Evolutionary conservation across 306 rosid genomes (phyloP).

Genomic region (Myrica gale): DNA sequence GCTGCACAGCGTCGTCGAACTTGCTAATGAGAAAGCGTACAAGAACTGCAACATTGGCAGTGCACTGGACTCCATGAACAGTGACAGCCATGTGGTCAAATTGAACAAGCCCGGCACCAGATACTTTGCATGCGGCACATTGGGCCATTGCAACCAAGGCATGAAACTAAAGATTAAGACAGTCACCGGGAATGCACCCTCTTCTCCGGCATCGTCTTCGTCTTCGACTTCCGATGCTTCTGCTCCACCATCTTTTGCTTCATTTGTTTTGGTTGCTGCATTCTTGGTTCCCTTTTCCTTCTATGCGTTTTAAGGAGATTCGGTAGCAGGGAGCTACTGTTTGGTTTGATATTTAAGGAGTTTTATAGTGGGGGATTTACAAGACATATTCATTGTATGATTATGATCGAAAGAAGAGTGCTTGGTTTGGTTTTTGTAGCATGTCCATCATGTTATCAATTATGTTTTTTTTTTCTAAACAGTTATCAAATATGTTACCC

Average conservation of each 20-base stretch:
- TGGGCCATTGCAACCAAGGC: slow-evolving; percentile 76
- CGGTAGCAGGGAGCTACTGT: background rate
- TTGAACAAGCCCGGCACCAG: slow-evolving; percentile 55
- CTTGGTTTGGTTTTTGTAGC: background rate
- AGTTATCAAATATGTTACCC: too few species aligned
- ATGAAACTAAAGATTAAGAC: slow-evolving; percentile 70
- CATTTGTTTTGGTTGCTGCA: slow-evolving; percentile 26
- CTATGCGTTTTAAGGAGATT: slow-evolving; percentile 22
- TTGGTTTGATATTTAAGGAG: background rate
- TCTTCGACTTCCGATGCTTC: slow-evolving; percentile 38
- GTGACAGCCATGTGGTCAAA: slow-evolving; percentile 52
- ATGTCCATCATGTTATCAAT: background rate
- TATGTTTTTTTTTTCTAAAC: too few species aligned
- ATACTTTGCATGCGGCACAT: slow-evolving; percentile 80
- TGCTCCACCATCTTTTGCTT: slow-evolving; percentile 27
- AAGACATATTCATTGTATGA: background rate
- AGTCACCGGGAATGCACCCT: slow-evolving; percentile 42
- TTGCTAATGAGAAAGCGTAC: slow-evolving; percentile 57
- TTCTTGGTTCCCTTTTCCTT: slow-evolving; percentile 20
- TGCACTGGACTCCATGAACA: slow-evolving; percentile 49
- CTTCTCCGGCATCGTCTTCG: slow-evolving; percentile 43
- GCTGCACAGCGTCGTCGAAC: slow-evolving; percentile 63
- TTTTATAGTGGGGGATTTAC: background rate
- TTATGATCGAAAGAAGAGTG: background rate
- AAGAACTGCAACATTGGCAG: slow-evolving; percentile 63